Evolutionary conservation across 805 yeast genomes (phyloP).

Genomic region (Saccharomyces cerevisiae): DNA sequence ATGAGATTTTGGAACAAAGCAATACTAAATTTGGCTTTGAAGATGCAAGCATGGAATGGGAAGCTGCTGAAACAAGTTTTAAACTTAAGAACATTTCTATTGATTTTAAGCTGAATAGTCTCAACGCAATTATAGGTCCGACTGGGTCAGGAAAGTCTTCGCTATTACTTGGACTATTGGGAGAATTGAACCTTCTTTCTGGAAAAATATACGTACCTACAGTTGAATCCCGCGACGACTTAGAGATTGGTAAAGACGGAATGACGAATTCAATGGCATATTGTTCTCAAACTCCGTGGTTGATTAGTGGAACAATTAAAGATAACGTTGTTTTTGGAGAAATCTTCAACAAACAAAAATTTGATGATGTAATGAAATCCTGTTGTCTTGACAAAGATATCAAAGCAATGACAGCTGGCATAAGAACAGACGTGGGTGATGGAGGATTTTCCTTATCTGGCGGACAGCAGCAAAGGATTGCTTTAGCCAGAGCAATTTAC

Average conservation of each 20-base stretch:
- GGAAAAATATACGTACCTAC: constrained; percentile 34
- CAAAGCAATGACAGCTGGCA: constrained; percentile 71
- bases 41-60: constrained; percentile 33
- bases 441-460: constrained; percentile 51
- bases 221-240: constrained; percentile 31
- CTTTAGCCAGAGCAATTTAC: constrained; percentile 67
- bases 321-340: constrained; percentile 71
- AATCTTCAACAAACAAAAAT: constrained; percentile 59
- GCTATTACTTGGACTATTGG: constrained; percentile 70
- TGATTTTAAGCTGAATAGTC: constrained; percentile 53
- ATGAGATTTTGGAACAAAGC: constrained; percentile 50
- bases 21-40: constrained; percentile 6
- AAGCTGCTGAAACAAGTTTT: constrained; percentile 67
- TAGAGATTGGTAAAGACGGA: constrained; percentile 65
- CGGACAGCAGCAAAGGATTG: constrained; percentile 54
- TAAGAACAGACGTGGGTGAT: constrained; percentile 48
- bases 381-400: constrained; percentile 79
- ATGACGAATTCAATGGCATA: constrained; percentile 81
- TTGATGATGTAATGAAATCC: constrained; percentile 65
- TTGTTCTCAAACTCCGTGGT: constrained; percentile 89
- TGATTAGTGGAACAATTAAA: constrained; percentile 72
- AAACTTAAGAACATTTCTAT: constrained; percentile 62
- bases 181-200: constrained; percentile 76
- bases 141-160: constrained; percentile 91
- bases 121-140: constrained; percentile 76